Base-by-base conservation (phyloP, 2,329 filamentous ascomycete species). In the Cadophora gregata region DNA sequence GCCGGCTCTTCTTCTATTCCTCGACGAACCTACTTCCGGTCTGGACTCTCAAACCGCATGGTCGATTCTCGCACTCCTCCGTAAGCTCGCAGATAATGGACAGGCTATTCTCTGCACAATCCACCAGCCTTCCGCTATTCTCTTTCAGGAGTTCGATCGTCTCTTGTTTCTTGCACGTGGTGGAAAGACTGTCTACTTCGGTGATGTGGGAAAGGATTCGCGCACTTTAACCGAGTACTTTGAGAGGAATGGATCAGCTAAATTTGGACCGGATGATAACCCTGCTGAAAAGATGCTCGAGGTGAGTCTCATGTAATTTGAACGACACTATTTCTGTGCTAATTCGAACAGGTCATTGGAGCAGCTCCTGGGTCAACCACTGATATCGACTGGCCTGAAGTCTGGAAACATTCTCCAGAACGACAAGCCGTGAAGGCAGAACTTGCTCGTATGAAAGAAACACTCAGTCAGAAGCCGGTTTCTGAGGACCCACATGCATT, bases 101-200 rank as follows among this genome's bases (percentile, higher is more conserved):
- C 93, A 96, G 77, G 94, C 95, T 61, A 93, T 97, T 79, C 88
- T 97, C n/a, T 97, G 93, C 81, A 97, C 95, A 0, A 97, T 97
- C 68, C 95, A 98, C 78, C 95, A 98, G 79, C 95, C 95, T n/a
- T 96, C 93, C 16, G 93, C 94, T 38, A 93, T 97, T 85, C 85
- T 97, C 62, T 97, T 97, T 83, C 92, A 97, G 78, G 90, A 93
- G 66, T 97, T 96, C 77, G 92, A 96, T 75, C 87, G 91, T 66
- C 85, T 96, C 8, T 83, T 95, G 36, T 93, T 96, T 81, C 81
- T 96, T 19, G 88, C 89, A 38, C 89, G 86, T 75, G 92, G 92
- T 64, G 92, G 92, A 64, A 86, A 83, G 76, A 93, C 91, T 1
- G 90, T 95, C 55, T 96, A 96, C 81, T 95, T 93, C 75, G 92